Conservation (phyloP, 225 moss, liverwort and hornwort species). For the Sphagnum tenellum region DNA sequence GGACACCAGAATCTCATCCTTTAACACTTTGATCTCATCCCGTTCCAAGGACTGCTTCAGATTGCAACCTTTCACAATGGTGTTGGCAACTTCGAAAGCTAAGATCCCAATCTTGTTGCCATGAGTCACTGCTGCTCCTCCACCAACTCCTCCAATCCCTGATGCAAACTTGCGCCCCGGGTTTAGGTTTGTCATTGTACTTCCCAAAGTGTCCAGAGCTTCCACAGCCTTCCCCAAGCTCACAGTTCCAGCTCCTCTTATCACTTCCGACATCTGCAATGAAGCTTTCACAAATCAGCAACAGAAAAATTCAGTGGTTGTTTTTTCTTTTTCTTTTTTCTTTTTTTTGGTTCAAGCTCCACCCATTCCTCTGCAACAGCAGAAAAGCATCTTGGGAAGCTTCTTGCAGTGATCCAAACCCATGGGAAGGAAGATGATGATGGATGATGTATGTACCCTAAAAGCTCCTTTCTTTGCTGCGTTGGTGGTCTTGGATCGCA, state of each 20-base stretch:
- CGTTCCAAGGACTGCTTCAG: slow-evolving; percentile 57
- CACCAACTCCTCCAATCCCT: slow-evolving; percentile 25
- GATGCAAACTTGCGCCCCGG: slow-evolving; percentile 40
- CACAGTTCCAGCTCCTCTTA: slow-evolving; percentile 55
- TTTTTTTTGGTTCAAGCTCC: no score
- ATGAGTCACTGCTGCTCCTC: no score
- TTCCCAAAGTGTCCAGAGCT: slow-evolving; percentile 66
- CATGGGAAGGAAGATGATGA: background rate
- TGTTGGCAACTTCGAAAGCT: slow-evolving; percentile 78
- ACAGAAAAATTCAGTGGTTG: no score
- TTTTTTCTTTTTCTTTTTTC: no score
- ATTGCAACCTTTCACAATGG: slow-evolving; percentile 69
- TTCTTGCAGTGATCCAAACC: background rate
- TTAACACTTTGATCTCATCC: slow-evolving; percentile 45
- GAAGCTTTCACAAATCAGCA: no score
- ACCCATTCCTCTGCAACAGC: no score
- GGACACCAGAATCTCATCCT: slow-evolving; percentile 51
- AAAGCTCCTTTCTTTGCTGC: slow-evolving; percentile 45
- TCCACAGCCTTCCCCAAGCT: slow-evolving; percentile 45
- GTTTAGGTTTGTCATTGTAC: slow-evolving; percentile 51
- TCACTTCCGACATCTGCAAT: slow-evolving; percentile 45
- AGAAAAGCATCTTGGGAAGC: no score
- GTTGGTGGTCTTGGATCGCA: slow-evolving; percentile 30
- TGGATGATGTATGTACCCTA: slow-evolving; percentile 21
- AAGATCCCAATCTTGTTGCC: slow-evolving; percentile 63